Conservation (phyloP, 306 rosid genomes). For the Pterocarpus santalinus region DNA sequence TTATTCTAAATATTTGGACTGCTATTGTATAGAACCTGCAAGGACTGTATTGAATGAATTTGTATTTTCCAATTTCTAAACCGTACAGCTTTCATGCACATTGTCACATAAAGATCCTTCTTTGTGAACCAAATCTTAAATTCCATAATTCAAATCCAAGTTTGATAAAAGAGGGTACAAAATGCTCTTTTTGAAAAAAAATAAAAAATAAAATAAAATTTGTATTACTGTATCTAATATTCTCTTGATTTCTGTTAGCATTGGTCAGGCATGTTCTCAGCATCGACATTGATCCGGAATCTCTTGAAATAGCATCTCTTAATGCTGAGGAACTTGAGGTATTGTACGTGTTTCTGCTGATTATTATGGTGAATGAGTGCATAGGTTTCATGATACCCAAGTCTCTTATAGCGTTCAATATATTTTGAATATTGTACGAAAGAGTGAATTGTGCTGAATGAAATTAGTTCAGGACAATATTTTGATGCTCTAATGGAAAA, state of each 20-base stretch:
- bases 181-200: not conserved
- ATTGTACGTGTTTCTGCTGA: constrained; percentile 23
- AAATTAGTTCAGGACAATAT: constrained; percentile 7
- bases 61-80: constrained; percentile 18
- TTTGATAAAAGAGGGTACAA: constrained; percentile 2
- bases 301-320: constrained; percentile 79
- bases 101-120: constrained; percentile 10
- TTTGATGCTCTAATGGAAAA: constrained; percentile 23
- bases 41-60: constrained; percentile 22
- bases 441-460: constrained; percentile 11
- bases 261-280: constrained; percentile 86
- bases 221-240: constrained; percentile 27
- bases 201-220: not conserved
- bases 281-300: constrained; percentile 89
- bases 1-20: constrained; percentile 30
- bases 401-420: constrained; percentile 19
- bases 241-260: constrained; percentile 52
- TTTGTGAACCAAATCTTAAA: constrained; percentile 28
- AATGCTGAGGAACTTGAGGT: constrained; percentile 97
- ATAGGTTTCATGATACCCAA: constrained; percentile 24
- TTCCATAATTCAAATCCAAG: not conserved
- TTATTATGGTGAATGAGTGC: constrained; percentile 31
- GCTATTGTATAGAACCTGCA: not conserved
- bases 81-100: not conserved
- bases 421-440: constrained; percentile 34